A percentile compares a stretch with the other conserved stretches of the same genome.
Evolutionary conservation across 495 filamentous ascomycete genomes (phyloP).

Genomic region (Penicillium pulvis): DNA sequence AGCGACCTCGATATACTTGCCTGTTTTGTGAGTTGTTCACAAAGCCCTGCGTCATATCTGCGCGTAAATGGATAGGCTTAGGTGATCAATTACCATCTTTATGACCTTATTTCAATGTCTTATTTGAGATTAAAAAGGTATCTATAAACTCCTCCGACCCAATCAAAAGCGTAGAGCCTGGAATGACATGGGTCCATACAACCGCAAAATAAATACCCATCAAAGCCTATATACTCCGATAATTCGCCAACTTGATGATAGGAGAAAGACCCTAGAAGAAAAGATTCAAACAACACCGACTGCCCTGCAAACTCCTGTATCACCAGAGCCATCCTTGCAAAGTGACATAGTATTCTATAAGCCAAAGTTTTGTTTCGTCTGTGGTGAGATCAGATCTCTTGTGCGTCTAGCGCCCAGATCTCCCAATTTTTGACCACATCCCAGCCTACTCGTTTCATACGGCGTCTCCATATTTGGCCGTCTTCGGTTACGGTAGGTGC

Average conservation of each 20-base stretch:
- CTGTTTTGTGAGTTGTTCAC: no score
- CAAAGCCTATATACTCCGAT: background rate
- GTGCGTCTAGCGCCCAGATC: constrained; percentile 45
- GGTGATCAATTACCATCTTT: no score
- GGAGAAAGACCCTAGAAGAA: background rate
- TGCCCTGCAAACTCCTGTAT: background rate
- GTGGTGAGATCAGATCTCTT: constrained; percentile 35
- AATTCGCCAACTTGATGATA: background rate
- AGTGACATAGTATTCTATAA: background rate
- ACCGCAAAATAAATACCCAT: background rate
- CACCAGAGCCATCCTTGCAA: background rate
- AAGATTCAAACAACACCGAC: background rate
- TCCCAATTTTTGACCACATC: constrained; percentile 47
- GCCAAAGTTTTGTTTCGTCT: background rate
- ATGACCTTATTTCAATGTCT: no score
- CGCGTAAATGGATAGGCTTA: no score
- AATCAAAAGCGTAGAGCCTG: background rate
- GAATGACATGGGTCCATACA: background rate
- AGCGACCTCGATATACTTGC: no score
- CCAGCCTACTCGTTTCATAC: constrained; percentile 41
- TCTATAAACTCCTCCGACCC: background rate
- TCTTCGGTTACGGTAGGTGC: constrained; percentile 14
- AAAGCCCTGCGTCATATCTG: no score
- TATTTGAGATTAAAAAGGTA: background rate
- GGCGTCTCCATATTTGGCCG: constrained; percentile 32